Base-by-base conservation (phyloP, 495 filamentous ascomycete genomes). In the Aspergillus funiculosus region DNA sequence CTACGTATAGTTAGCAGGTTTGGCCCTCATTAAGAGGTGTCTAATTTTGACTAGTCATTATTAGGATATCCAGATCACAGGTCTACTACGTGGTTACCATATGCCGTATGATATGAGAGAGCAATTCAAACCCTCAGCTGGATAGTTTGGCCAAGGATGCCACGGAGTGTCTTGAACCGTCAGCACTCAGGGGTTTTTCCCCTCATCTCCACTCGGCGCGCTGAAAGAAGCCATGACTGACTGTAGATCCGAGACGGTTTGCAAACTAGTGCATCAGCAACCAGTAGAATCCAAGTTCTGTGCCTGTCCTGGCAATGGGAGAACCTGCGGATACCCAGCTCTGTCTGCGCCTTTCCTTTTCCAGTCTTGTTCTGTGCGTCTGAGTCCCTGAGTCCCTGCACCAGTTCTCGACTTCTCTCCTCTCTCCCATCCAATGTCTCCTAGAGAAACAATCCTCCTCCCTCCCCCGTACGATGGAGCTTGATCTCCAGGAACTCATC, bases 201-300 rank as follows among this genome's bases (percentile, higher is more conserved):
- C 36, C 24, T 9, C 14, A 19, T 10, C 46, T 22, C 46, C 46
- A 48, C 46, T 22, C 20, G 6, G 13, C 9, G 21, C 29, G 46
- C 37, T 48, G 20, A 35, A 41, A 39, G 24, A 38, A 32, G 46
- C 1, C 46, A n/a, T 22, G 37, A 48, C 41, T 20, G 24, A 48
- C 46, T 22, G 46, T 18, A 41, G 46, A 48, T 48, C 46, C 28
- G 29, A 18, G 20, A 3, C 46, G 28, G 37, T 41, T 48, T 29
- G 15, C 22, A 29, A 41, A 27, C 46, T 48, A 48, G 46, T 28
- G 22, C 10, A 8, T 3, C 5, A 24, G 20, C 37, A 48, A 26
- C 46, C 46, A 48, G 28, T 48, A 36, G 7, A 24, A 13, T 32
- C 10, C 14, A 39, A 10, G 14, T 20, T 40, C 5, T 14, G 15